Evolutionary conservation across 495 filamentous ascomycete species (phyloP), one percentile per base, ranked within the genome.

Genomic region (Tuber microsphaerosporum): DNA sequence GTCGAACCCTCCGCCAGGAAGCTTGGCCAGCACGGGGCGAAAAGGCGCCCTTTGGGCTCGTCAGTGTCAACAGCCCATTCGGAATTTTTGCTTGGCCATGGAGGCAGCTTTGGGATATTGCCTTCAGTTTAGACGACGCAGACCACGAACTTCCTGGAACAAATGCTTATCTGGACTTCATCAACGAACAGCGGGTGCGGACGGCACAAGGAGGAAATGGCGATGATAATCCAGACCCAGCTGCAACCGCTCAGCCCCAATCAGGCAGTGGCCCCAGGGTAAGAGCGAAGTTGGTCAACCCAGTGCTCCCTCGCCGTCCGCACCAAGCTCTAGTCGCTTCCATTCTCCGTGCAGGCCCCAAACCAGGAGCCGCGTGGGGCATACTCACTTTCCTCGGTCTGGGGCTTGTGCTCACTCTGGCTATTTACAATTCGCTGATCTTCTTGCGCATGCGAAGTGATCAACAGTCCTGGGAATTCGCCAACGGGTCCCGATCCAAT

Each of bases 31-130:
- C 74, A 12, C 71, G 73, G 5, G 76, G 77, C 4, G 65, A 73
- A 9, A 65, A 79, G 2, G 76, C 74, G 70, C 2, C 56, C 31
- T 65, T 65, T 34, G 45, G 56, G 2, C 16, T 79, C 34, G 73
- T 79, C 0, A 76, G 73, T 6, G 56, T 72, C 4, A 71, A 79
- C 31, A 79, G 71, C 48, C 77, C 77, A 1, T 44, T 79, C n/a
- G 77, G 77, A 14, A 75, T 79, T 37, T 71, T 79, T 1, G 77
- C 76, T 16, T 79, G 77, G 77, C 77, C 77, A 22, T 78, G 69
- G 42, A 75, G 68, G 14, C 75, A 79, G 69, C 56, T 79, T 0
- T 79, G 77, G 77, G 76, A 79, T 69, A 79, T 79, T 8, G 48
- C 78, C 20, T 44, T 73, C 6, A 46, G 76, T 26, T 42, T 79